Evolutionary conservation across 306 rosid genomes (phyloP), one percentile per base, ranked within the genome.

Genomic region (Lathyrus sativus): DNA sequence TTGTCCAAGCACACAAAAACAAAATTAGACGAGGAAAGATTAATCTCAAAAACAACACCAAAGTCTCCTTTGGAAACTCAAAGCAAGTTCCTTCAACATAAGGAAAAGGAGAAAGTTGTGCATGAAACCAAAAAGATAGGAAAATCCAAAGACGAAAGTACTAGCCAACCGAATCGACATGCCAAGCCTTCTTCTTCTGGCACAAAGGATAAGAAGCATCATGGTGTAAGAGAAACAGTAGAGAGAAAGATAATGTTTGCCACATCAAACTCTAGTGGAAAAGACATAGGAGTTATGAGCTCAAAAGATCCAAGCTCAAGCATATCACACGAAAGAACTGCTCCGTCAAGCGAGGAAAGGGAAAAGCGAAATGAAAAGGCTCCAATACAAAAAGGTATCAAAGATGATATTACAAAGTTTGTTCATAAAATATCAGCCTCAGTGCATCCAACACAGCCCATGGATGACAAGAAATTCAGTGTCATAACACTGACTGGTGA

Each of bases 401-500:
- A 37, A 76, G 82, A 82, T 51, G 89, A 78, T 55, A 55, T 78
- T 26, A 74, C 85, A 6, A 84, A 74, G 65, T 78, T 69, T 75
- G 83, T 84, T 78, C 78, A 76, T 15, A 84, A 81, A 62, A 75
- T 85, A 15, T 39, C 82, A 13, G 55, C 84, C 60, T 49, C 74
- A 14, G 60, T 61, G 13, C 29, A 67, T 22, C 63, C 80, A 54
- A 26, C 54, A 39, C 73, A 78, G 1, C 24, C 71, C 49, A 43
- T 24, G 62, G 88, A 76, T 37, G 61, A 67, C 31, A 79, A 61
- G 3, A 73, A 79, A 53, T 69, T 84, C 37, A 78, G 64, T 78
- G 81, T 84, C 59, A 75, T 84, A 65, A 88, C 96, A 7, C 49
- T 93, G 29, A 57, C 84, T 5, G 99, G 99, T 28, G 90, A 90